phyloP scores from a whole-genome alignment of 2,329 filamentous ascomycete species.

The Apiospora malaysiana region DNA sequence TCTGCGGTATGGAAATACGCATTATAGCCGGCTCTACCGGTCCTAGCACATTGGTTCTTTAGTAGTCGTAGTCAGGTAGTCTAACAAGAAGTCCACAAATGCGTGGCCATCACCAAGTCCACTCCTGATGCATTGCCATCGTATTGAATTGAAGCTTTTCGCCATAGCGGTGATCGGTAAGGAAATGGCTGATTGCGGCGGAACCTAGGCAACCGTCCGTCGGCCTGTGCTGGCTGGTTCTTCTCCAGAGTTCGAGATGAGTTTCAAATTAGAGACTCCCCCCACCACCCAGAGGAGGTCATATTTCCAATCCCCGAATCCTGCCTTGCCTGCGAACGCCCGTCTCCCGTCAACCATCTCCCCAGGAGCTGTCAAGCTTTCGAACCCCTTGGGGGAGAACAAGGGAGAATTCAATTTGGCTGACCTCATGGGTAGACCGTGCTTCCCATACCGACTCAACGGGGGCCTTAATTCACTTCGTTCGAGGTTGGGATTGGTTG shows the following conservation, averaged over 20 bases:
- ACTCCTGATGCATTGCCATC: not conserved
- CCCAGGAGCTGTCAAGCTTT: not conserved
- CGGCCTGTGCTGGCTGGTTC: constrained; percentile 10
- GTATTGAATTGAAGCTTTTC: not conserved
- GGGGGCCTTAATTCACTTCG: not conserved
- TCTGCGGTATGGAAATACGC: not conserved
- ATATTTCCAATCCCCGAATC: not conserved
- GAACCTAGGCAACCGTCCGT: constrained; percentile 14
- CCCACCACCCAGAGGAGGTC: not conserved
- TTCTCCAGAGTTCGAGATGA: constrained; percentile 19
- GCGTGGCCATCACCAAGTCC: not conserved
- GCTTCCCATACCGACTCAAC: not conserved
- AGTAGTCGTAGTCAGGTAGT: too few relatives aligned
- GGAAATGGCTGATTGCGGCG: constrained; percentile 8
- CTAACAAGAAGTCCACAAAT: not conserved
- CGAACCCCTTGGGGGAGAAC: not conserved
- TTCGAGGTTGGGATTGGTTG: not conserved
- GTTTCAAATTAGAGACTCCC: constrained; percentile 18
- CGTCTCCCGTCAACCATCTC: not conserved
- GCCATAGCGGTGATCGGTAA: constrained; percentile 2
- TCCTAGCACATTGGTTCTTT: not conserved
- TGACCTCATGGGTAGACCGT: not conserved
- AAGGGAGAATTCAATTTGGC: not conserved
- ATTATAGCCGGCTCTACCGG: not conserved
- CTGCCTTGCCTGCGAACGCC: not conserved